Conservation (phyloP, 2,329 filamentous ascomycete genomes). For the Mollisiaceae sp. region DNA sequence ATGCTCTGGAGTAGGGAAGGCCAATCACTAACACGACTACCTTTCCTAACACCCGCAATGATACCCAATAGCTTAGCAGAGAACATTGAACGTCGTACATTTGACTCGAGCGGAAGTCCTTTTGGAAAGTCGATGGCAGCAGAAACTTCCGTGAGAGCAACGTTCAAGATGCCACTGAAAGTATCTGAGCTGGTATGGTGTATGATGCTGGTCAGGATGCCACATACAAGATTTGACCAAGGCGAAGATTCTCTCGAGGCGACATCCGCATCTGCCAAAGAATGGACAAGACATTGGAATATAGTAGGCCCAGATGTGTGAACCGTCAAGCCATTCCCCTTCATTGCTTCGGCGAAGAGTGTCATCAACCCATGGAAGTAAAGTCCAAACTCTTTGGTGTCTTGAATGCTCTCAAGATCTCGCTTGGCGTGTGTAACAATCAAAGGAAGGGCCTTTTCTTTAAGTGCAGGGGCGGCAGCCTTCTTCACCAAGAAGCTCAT, state of each 20-base stretch:
- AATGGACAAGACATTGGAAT: constrained; percentile 54
- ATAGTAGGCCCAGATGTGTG: constrained; percentile 64
- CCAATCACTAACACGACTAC: constrained; percentile 77
- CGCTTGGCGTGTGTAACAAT: constrained; percentile 75
- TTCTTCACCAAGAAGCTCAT: constrained; percentile 94
- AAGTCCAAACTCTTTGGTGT: constrained; percentile 64
- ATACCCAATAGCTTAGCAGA: constrained; percentile 68
- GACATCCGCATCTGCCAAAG: constrained; percentile 52
- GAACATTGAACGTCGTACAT: constrained; percentile 52
- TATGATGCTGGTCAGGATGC: constrained; percentile 79
- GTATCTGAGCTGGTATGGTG: constrained; percentile 80
- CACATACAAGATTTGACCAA: constrained; percentile 72
- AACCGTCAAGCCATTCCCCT: constrained; percentile 63
- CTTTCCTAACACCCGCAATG: constrained; percentile 80
- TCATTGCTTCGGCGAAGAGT: constrained; percentile 84
- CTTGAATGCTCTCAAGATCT: constrained; percentile 63
- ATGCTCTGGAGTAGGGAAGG: constrained; percentile 62
- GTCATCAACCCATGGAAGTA: constrained; percentile 92
- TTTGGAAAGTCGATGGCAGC: constrained; percentile 48
- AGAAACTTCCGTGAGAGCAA: constrained; percentile 58
- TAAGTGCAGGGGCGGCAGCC: constrained; percentile 76
- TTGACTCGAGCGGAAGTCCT: constrained; percentile 38
- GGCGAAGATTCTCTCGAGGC: constrained; percentile 49
- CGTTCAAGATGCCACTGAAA: constrained; percentile 70
- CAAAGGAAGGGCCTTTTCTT: constrained; percentile 71